These are phyloP conservation scores for Pelargonium citronellum DNA, from an alignment of 441 rosid species.

Conservation along the genomic window DNA sequence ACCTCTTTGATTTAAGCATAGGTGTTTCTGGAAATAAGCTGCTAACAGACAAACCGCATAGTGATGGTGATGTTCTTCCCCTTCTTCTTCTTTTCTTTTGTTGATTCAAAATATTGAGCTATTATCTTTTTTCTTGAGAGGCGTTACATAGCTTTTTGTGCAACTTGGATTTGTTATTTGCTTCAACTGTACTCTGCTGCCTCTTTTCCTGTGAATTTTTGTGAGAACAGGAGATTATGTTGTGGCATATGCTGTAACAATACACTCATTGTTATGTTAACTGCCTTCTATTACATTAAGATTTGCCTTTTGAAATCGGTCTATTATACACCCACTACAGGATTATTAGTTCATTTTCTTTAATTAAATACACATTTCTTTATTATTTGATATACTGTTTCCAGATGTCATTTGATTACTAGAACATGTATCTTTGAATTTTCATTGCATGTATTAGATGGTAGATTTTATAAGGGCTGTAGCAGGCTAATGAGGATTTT, in stretches of 20 bases:
- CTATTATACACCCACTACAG: background rate
- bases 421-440: background rate
- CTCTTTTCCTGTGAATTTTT: too few species aligned
- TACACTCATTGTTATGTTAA: too few species aligned
- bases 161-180: too few species aligned
- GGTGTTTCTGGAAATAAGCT: conserved; percentile 56
- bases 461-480: too few species aligned
- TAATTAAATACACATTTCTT: background rate
- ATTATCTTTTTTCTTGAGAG: too few species aligned
- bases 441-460: too few species aligned
- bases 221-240: too few species aligned
- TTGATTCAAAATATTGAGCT: background rate
- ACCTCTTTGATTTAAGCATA: conserved; percentile 61
- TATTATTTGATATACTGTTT: background rate
- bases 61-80: conserved; percentile 41
- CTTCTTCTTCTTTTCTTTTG: background rate
- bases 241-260: too few species aligned
- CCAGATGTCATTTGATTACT: background rate
- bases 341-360: background rate
- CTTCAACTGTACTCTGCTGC: too few species aligned
- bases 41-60: conserved; percentile 66
- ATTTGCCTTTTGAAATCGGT: background rate
- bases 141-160: too few species aligned
- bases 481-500: too few species aligned
- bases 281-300: background rate